Percentiles rank a stretch among this genome's conserved stretches.
Conservation (phyloP, 495 filamentous ascomycete species). For the Xylaria scruposa region DNA sequence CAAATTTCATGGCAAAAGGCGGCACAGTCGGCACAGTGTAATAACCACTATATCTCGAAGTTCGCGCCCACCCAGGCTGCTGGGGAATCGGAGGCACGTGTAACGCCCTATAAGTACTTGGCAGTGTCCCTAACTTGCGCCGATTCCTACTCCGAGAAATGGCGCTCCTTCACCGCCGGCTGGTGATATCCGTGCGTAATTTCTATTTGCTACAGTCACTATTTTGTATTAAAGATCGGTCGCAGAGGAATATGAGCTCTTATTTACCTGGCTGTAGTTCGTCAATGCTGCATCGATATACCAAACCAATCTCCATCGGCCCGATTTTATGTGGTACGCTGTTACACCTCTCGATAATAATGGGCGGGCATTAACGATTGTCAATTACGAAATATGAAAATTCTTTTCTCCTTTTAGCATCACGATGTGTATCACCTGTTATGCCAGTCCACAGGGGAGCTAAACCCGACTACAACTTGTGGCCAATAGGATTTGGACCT, state of each 20-base stretch:
- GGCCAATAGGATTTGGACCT: background rate
- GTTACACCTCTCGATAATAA: no score
- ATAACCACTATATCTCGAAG: background rate
- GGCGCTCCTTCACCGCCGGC: background rate
- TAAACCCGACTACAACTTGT: background rate
- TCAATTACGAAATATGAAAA: no score
- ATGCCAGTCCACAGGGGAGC: no score
- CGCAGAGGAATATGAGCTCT: no score
- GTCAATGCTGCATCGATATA: no score
- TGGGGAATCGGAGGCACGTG: background rate
- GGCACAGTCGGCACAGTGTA: background rate
- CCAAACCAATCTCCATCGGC: no score
- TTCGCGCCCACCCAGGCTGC: background rate
- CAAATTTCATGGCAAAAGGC: constrained; percentile 4
- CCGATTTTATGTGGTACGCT: no score
- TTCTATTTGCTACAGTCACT: background rate
- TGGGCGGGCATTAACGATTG: no score
- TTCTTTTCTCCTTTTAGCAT: no score
- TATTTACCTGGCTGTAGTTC: background rate
- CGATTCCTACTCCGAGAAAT: background rate
- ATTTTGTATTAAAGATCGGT: no score
- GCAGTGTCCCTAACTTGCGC: background rate
- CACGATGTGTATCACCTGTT: no score
- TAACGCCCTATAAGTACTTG: background rate
- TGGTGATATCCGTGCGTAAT: background rate